These are phyloP conservation scores for Scutellaria galericulata DNA, from an alignment of 257 asterid species.

Conservation along the genomic window DNA sequence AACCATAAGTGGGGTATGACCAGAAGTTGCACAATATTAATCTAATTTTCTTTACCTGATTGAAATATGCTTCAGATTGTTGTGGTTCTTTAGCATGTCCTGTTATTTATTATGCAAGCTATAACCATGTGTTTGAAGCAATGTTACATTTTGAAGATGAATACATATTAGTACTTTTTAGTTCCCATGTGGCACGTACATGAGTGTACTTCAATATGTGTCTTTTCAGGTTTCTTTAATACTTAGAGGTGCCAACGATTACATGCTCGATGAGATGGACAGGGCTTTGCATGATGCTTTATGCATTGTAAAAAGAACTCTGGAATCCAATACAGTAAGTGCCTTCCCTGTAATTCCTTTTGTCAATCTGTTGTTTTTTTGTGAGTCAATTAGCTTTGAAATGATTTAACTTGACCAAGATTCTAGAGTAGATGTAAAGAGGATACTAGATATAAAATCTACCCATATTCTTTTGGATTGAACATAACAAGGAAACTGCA, in stretches of 20 bases:
- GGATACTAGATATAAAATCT: not conserved
- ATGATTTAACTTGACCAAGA: slow-evolving; percentile 8
- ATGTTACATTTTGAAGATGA: slow-evolving; percentile 9
- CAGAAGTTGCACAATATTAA: not conserved
- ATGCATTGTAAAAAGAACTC: slow-evolving; percentile 88
- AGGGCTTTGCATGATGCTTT: slow-evolving; percentile 95
- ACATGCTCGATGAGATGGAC: slow-evolving; percentile 98
- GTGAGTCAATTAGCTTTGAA: not conserved
- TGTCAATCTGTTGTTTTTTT: not conserved
- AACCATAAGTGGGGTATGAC: slow-evolving; percentile 70
- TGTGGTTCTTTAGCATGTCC: slow-evolving; percentile 18
- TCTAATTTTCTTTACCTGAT: slow-evolving; percentile 14
- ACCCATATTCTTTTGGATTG: not conserved
- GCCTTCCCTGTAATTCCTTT: not conserved
- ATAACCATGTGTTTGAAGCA: not conserved
- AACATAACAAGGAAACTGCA: slow-evolving; percentile 8
- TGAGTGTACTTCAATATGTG: not conserved
- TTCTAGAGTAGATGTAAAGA: slow-evolving; percentile 15
- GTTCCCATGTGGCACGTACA: not conserved
- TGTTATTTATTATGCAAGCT: slow-evolving; percentile 18
- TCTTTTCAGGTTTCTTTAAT: slow-evolving; percentile 72
- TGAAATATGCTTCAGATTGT: not conserved
- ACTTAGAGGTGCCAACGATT: slow-evolving; percentile 95
- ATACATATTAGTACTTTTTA: not conserved
- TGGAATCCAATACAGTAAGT: slow-evolving; percentile 87